A percentile compares a stretch with the other conserved stretches of the same genome.
phyloP scores from a whole-genome alignment of 441 rosid genomes.

The Bruguiera hainesii region DNA sequence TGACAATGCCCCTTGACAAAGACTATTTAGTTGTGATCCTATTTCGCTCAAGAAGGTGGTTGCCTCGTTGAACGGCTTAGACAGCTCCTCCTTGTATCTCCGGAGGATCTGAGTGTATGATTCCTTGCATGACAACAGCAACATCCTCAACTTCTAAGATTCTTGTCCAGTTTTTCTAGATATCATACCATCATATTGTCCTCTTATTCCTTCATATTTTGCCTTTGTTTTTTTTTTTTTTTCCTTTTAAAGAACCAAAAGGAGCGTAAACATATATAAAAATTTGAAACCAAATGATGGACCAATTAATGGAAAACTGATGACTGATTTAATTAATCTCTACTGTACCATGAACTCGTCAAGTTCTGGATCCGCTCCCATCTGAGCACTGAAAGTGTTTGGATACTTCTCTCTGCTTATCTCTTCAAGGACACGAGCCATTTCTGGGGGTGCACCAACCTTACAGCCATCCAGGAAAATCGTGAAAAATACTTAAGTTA shows the following conservation, averaged over 20 bases:
- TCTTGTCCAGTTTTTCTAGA: background rate
- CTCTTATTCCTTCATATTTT: background rate
- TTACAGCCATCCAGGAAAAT: slow-evolving; percentile 1
- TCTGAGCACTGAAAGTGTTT: slow-evolving; percentile 20
- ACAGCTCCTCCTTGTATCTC: slow-evolving; percentile 55
- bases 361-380: slow-evolving; percentile 62
- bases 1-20: slow-evolving; percentile 42
- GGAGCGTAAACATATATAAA: background rate
- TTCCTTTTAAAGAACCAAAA: background rate
- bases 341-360: slow-evolving; percentile 61
- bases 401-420: slow-evolving; percentile 33
- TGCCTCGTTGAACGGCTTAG: slow-evolving; percentile 61
- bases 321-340: background rate
- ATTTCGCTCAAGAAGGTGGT: slow-evolving; percentile 49
- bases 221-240: too few relatives aligned
- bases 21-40: slow-evolving; percentile 52
- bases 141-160: background rate
- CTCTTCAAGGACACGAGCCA: slow-evolving; percentile 45
- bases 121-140: slow-evolving; percentile 29
- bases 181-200: background rate
- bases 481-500: background rate
- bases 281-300: too few relatives aligned
- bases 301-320: background rate
- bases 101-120: slow-evolving; percentile 52
- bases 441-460: slow-evolving; percentile 66